These are phyloP conservation scores for Fereydounia khargensis DNA, from an alignment of 1,284 basidiomycete species.

Conservation along the genomic window DNA sequence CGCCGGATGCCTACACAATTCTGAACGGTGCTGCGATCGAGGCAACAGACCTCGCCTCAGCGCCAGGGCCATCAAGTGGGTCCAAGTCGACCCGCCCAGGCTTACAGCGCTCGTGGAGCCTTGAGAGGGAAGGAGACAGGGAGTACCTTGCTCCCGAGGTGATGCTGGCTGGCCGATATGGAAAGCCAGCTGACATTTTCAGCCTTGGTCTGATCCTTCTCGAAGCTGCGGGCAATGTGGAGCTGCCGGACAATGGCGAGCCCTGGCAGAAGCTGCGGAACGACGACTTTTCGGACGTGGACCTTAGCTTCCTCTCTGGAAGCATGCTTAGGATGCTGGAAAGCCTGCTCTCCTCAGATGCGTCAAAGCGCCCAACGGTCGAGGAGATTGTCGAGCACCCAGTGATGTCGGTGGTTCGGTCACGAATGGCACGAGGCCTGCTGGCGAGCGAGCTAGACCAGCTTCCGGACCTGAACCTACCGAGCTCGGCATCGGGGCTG, in stretches of 20 bases:
- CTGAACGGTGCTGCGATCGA: slow-evolving; percentile 43
- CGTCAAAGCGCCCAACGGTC: slow-evolving; percentile 36
- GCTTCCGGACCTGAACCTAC: slow-evolving; percentile 40
- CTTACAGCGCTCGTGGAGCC: not conserved
- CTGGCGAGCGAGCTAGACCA: slow-evolving; percentile 49
- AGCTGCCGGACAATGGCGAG: slow-evolving; percentile 93
- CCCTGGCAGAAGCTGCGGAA: slow-evolving; percentile 89
- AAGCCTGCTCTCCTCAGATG: slow-evolving; percentile 31
- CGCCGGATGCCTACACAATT: slow-evolving; percentile 38
- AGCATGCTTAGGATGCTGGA: slow-evolving; percentile 47
- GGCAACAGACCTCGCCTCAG: slow-evolving; percentile 2
- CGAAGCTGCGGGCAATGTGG: slow-evolving; percentile 91
- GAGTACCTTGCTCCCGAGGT: slow-evolving; percentile 98
- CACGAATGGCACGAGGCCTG: slow-evolving; percentile 41
- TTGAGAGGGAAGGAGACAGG: slow-evolving; percentile 88
- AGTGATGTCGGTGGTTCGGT: slow-evolving; percentile 34
- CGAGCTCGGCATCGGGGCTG: slow-evolving; percentile 11
- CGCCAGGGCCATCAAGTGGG: slow-evolving; percentile 1
- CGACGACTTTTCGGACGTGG: slow-evolving; percentile 88
- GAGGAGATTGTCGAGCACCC: slow-evolving; percentile 38
- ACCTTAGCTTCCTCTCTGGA: slow-evolving; percentile 64
- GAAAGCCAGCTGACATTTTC: slow-evolving; percentile 93
- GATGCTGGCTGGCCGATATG: slow-evolving; percentile 76
- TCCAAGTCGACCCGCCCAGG: slow-evolving; percentile 4
- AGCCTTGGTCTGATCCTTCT: slow-evolving; percentile 93